Conservation (phyloP, 2,329 filamentous ascomycete genomes). For the Hawksworthiomyces lignivorus region DNA sequence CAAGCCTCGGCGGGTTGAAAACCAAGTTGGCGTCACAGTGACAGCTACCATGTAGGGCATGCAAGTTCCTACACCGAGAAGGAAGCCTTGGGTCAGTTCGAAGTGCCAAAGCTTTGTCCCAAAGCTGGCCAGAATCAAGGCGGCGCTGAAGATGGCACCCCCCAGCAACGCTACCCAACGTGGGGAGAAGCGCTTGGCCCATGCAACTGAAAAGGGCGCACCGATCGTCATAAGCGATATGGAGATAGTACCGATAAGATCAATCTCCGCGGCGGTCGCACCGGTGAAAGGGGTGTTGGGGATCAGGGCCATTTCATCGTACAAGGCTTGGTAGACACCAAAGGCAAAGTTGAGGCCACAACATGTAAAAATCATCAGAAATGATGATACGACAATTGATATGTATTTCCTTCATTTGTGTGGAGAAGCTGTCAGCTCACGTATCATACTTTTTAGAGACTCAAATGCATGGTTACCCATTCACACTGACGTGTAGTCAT, state of each 20-base stretch:
- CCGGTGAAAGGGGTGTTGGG: conserved; percentile 26
- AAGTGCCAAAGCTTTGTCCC: conserved; percentile 21
- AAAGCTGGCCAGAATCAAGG: conserved; percentile 25
- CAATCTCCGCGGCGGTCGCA: conserved; percentile 28
- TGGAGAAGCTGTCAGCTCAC: too few relatives aligned
- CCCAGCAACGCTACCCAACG: conserved; percentile 21
- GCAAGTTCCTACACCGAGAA: conserved; percentile 30
- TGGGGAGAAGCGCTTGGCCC: conserved; percentile 27
- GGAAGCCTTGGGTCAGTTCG: conserved; percentile 24
- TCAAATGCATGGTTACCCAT: too few relatives aligned
- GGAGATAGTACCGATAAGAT: conserved; percentile 29
- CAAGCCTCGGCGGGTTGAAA: conserved; percentile 25
- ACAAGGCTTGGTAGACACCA: conserved; percentile 31
- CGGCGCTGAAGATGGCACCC: conserved; percentile 25
- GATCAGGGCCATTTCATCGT: conserved; percentile 23
- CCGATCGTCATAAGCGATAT: conserved; percentile 24
- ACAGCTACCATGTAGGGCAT: conserved; percentile 31
- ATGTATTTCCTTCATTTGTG: too few relatives aligned
- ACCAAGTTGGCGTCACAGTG: conserved; percentile 30
- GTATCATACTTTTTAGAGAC: too few relatives aligned
- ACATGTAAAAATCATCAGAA: conserved; percentile 16
- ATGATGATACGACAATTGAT: not conserved
- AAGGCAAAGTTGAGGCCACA: conserved; percentile 31
- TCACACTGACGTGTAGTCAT: too few relatives aligned
- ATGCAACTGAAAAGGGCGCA: conserved; percentile 22